Conservation (phyloP, 306 rosid species). For the Calophaca sinica region DNA sequence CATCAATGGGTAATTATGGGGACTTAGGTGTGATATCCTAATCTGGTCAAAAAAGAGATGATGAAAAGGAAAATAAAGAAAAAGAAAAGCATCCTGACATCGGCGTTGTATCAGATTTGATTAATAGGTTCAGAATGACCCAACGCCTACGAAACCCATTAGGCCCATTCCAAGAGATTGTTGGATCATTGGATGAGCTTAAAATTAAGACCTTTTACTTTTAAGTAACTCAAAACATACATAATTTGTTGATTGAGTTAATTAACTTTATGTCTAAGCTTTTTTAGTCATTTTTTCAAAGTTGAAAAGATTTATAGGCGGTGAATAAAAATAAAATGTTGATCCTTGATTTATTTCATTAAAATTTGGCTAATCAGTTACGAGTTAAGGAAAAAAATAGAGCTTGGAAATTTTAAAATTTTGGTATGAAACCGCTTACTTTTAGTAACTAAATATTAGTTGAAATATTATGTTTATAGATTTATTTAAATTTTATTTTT, state of each 20-base stretch:
- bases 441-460: no score
- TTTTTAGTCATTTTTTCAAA: conserved; percentile 1
- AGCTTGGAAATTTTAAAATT: no score
- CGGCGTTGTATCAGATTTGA: conserved; percentile 36
- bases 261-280: conserved; percentile 19
- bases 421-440: no score
- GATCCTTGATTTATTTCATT: no score
- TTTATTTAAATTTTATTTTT: no score
- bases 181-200: conserved; percentile 35
- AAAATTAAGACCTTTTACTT: conserved; percentile 4
- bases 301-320: neutral
- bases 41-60: conserved; percentile 46
- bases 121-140: conserved; percentile 32
- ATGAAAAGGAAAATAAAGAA: no score
- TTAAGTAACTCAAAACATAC: neutral
- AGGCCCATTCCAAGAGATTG: conserved; percentile 49
- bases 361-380: no score
- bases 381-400: no score
- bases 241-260: neutral
- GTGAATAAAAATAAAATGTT: no score
- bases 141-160: conserved; percentile 45
- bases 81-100: conserved; percentile 38
- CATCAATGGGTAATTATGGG: neutral
- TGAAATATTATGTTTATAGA: no score
- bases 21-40: conserved; percentile 42